A percentile compares a stretch with the other conserved stretches of the same genome.
Evolutionary conservation across 192 early-diverging fungal species (phyloP).

Genomic region (Coemansia erecta): DNA sequence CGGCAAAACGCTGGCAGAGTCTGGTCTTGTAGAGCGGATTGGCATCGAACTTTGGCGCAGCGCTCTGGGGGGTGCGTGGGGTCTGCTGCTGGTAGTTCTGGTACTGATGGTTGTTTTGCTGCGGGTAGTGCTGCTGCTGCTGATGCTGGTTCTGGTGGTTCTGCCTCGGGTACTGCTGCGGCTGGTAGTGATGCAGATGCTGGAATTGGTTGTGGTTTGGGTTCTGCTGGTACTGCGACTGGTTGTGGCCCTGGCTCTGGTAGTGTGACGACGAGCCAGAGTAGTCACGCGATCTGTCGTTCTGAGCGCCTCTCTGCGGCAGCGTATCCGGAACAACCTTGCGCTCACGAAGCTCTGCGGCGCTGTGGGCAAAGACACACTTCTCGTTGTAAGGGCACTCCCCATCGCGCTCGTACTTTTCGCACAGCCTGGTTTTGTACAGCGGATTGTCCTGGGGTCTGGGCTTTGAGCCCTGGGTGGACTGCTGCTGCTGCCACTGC

Average conservation of each 20-base stretch:
- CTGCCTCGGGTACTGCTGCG: conserved; percentile 6
- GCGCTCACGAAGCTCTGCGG: conserved; percentile 57
- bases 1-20: conserved; percentile 78
- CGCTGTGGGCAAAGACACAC: conserved; percentile 86
- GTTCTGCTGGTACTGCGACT: conserved; percentile 17
- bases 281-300: conserved; percentile 22
- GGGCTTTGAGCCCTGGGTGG: conserved; percentile 25
- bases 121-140: conserved; percentile 4
- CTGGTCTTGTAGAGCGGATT: conserved; percentile 82
- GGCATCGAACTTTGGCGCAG: conserved; percentile 33
- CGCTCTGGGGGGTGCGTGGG: conserved; percentile 32
- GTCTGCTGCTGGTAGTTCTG: conserved; percentile 13
- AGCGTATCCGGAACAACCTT: conserved; percentile 17
- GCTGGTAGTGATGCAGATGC: conserved; percentile 6
- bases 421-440: conserved; percentile 87
- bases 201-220: background rate
- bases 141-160: background rate
- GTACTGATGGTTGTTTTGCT: background rate
- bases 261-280: conserved; percentile 8
- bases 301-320: conserved; percentile 14
- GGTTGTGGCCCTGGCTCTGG: conserved; percentile 10
- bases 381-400: conserved; percentile 89
- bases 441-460: conserved; percentile 66
- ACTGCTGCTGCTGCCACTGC: conserved; percentile 21
- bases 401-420: conserved; percentile 80